Evolutionary conservation across 306 rosid species (phyloP).

Genomic region (Rosa persica): DNA sequence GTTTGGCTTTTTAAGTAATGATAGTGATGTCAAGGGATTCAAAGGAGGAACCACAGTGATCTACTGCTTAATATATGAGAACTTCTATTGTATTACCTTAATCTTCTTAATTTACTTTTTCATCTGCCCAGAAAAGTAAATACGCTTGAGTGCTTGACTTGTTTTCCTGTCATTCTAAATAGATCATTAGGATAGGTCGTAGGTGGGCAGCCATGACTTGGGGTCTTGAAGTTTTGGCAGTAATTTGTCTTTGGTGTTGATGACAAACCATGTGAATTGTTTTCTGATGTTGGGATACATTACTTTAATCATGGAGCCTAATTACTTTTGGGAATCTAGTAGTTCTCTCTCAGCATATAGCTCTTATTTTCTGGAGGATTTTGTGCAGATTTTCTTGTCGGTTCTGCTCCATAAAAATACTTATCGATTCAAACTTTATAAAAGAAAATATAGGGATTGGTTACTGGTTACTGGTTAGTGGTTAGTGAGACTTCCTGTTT

Average conservation of each 20-base stretch:
- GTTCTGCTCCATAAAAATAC: background rate
- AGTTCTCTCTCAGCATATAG: background rate
- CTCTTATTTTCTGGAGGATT: slow-evolving; percentile 7
- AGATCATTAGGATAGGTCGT: background rate
- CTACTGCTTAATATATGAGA: background rate
- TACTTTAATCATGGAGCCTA: slow-evolving; percentile 7
- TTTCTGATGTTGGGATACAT: slow-evolving; percentile 1
- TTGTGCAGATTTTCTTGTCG: slow-evolving; percentile 21
- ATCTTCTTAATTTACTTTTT: background rate
- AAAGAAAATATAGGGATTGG: background rate
- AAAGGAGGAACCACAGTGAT: background rate
- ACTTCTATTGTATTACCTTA: background rate
- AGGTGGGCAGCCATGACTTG: background rate
- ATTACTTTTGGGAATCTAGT: slow-evolving; percentile 11
- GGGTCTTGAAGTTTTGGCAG: background rate
- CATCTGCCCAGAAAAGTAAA: background rate
- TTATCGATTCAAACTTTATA: background rate
- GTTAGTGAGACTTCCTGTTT: background rate
- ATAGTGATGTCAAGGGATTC: background rate
- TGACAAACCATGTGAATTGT: slow-evolving; percentile 20
- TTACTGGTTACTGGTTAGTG: too few species aligned
- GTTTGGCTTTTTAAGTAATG: background rate
- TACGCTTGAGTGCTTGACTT: background rate
- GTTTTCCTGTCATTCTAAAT: slow-evolving; percentile 1
- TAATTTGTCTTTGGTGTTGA: slow-evolving; percentile 16